Evolutionary conservation across 2,329 filamentous ascomycete species (phyloP), one percentile per base, ranked within the genome.

Genomic region (Chrysosporium keratinophilum): DNA sequence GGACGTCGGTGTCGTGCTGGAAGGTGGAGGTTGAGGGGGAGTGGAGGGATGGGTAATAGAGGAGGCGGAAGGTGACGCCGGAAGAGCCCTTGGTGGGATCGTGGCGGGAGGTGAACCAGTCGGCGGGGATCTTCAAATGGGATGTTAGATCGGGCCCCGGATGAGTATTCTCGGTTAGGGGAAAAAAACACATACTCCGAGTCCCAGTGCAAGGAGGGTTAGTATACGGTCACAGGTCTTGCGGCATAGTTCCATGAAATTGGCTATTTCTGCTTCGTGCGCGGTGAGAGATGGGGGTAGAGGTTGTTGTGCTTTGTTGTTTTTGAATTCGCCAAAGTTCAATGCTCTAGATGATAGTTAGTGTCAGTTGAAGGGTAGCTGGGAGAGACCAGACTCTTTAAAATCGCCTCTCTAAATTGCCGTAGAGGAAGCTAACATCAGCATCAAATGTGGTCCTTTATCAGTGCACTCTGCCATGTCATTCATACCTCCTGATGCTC

Each of bases 251-350:
- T 76, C 70, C 55, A 83, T 77, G 69, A 97, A 96, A 39, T 74
- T 69, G 52, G 74, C 72, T 57, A 95, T 76, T 15, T 83, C 75
- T 5, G 73, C 62, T 63, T 86, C 78, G 57, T 86, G 75, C 1
- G 75, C 60, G 14, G 71, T 65, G 1, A 97, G 75, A 6, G 80
- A 75, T 1, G 74, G 64, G 0, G 91, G 89, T 1, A 97, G 75
- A 7, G 85, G 84, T 67, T 97, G 91, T 57, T 85, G 82, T 12
- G 85, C 78, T 69, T 83, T 82, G 60, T 81, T 78, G 58, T 81
- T 61, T 54, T 74, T 65, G 65, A 93, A 95, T 61, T 88, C 81
- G 59, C 85, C 88, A 64, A 97, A 85, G 73, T 97, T 98, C 77
- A 97, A 91, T 37, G 85, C 88, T 74, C 89, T 93, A 60, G 55